Base-by-base conservation (phyloP, 139 green algal species). In the Tetradesmus obliquus region DNA sequence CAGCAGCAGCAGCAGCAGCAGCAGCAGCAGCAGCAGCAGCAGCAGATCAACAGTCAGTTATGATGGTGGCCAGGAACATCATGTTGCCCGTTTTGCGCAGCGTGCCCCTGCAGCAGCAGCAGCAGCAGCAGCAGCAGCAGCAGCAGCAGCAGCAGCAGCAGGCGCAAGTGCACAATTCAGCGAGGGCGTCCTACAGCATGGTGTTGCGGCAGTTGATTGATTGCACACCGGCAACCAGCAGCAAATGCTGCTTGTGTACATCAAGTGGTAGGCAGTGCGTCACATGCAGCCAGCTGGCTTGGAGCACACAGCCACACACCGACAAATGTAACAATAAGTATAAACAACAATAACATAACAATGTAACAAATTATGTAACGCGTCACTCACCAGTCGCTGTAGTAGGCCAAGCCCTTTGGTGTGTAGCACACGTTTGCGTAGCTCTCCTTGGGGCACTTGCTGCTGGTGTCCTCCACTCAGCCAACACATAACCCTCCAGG, bases 361-460 rank as follows among this genome's bases (percentile, higher is more conserved):
- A 45, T 45, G 32, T 45, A 45, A 45, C 32, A 45, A 45, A 0
- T 0, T 0, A 45, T 45, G 32, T 45, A 45, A 45, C 32, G 32
- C 19, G 45, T 3, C 81, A 86, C 24, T 57, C 54, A 62, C 81
- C 79, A 83, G 86, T 90, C 60, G 32, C 22, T n/a, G 51, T 82
- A 90, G 86, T 81, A 89, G 5, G 86, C 62, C 62, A 90, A 66
- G 17, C 86, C 86, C 81, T 92, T 91, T 7, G 88, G 88, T 45
- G 88, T 89, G 89, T 88, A 92, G 66, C 89, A 92, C 51, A 89
- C 89, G 12, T 69, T 92, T 10, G 89, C 58, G 32, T 92, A 92
- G 3, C 32, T 45, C 32, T 45, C 80, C 89, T 71, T 71, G 62
- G 89, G 89, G 66, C 89, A 92, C 81, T 69, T 54, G 60, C 89